phyloP scores from a whole-genome alignment of 2,329 filamentous ascomycete genomes.

The Ophiostoma populinum region DNA sequence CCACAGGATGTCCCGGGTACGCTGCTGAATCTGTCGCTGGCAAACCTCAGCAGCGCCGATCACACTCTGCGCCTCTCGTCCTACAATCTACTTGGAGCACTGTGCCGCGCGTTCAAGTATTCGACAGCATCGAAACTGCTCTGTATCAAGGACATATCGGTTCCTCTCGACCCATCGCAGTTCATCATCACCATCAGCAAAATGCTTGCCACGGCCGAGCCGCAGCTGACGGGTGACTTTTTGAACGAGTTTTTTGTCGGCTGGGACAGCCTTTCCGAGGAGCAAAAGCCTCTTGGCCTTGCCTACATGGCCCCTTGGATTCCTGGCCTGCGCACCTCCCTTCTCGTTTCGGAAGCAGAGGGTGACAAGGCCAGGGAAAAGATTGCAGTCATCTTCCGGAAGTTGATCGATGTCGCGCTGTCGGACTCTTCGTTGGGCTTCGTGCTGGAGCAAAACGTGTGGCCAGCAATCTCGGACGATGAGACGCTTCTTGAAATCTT shows the following conservation, averaged over 20 bases:
- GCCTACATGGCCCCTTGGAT: constrained; percentile 58
- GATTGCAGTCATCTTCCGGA: constrained; percentile 44
- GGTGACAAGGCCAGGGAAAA: constrained; percentile 50
- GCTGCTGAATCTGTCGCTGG: constrained; percentile 48
- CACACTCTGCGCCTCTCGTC: constrained; percentile 42
- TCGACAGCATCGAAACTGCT: constrained; percentile 42
- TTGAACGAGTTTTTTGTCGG: constrained; percentile 57
- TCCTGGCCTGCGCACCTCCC: constrained; percentile 38
- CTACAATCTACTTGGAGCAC: constrained; percentile 48
- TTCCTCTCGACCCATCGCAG: constrained; percentile 43
- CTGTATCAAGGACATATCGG: constrained; percentile 44
- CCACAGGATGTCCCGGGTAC: constrained; percentile 57
- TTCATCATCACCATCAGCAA: constrained; percentile 51
- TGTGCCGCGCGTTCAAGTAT: constrained; percentile 53
- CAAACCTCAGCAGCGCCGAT: constrained; percentile 47
- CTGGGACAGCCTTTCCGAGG: constrained; percentile 51
- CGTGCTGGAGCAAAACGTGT: constrained; percentile 46
- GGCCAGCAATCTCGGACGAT: constrained; percentile 46
- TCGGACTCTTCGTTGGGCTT: constrained; percentile 41
- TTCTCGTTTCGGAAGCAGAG: constrained; percentile 41
- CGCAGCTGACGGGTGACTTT: constrained; percentile 51
- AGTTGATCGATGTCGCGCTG: constrained; percentile 47
- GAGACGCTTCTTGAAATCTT: constrained; percentile 50
- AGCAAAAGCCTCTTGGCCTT: constrained; percentile 48
- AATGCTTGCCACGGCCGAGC: constrained; percentile 43